A percentile compares a stretch with the other conserved stretches of the same genome.
Evolutionary conservation across 768 basidiomycete genomes (phyloP).

Genomic region (Agrocybe pediades): DNA sequence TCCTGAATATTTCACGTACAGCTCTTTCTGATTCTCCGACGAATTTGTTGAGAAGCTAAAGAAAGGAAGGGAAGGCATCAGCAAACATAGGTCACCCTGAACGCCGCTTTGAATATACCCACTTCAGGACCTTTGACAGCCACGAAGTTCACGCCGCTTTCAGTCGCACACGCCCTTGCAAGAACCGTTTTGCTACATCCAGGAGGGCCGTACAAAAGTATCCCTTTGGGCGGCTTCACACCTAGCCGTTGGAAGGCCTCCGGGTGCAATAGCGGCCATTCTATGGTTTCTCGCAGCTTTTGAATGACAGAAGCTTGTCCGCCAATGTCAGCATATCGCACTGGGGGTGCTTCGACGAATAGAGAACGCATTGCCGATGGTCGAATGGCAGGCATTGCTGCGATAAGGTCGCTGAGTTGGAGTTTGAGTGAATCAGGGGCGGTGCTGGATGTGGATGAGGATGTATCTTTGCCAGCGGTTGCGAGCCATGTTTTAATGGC

Average conservation of each 20-base stretch:
- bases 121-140: slow-evolving; percentile 98
- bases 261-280: slow-evolving; percentile 91
- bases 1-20: slow-evolving; percentile 93
- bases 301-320: slow-evolving; percentile 83
- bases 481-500: slow-evolving; percentile 86
- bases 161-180: slow-evolving; percentile 89
- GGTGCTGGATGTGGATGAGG: slow-evolving; percentile 12
- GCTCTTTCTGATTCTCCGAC: slow-evolving; percentile 97
- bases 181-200: slow-evolving; percentile 97
- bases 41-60: slow-evolving; percentile 92
- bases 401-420: slow-evolving; percentile 61
- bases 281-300: slow-evolving; percentile 87
- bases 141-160: slow-evolving; percentile 94
- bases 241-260: slow-evolving; percentile 88
- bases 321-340: slow-evolving; percentile 87
- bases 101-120: slow-evolving; percentile 22
- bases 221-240: slow-evolving; percentile 84
- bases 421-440: slow-evolving; percentile 37
- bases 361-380: slow-evolving; percentile 95
- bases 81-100: not conserved
- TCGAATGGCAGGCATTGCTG: slow-evolving; percentile 76
- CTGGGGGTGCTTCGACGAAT: slow-evolving; percentile 82
- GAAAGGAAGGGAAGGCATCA: slow-evolving; percentile 6
- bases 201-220: slow-evolving; percentile 92
- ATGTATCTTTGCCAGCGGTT: slow-evolving; percentile 16